A percentile compares a stretch with the other conserved stretches of the same genome.
Conservation (phyloP, 2,329 filamentous ascomycete genomes). For the Diaporthe destruens region DNA sequence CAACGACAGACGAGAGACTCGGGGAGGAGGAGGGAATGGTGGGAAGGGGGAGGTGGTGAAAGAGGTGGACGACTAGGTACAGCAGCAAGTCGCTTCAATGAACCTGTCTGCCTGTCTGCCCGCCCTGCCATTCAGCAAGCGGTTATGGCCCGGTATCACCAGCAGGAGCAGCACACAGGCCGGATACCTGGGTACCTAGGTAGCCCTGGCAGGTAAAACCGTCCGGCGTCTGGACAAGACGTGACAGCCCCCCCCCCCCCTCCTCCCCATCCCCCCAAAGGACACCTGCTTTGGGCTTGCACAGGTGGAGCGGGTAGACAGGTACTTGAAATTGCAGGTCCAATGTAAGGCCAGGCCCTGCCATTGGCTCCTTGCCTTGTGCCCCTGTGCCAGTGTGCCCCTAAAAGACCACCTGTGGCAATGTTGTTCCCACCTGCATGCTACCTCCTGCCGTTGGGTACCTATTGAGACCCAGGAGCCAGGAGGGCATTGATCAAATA, state of each 20-base stretch:
- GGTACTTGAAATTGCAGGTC: conserved; percentile 35
- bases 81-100: conserved; percentile 19
- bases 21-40: not conserved
- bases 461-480: conserved; percentile 18
- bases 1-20: conserved; percentile 32
- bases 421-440: conserved; percentile 29
- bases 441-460: conserved; percentile 25
- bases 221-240: conserved; percentile 30
- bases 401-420: conserved; percentile 25
- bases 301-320: conserved; percentile 20
- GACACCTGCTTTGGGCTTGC: conserved; percentile 25
- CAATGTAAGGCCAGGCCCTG: conserved; percentile 27
- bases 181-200: conserved; percentile 10
- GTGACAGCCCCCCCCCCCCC: conserved; percentile 7
- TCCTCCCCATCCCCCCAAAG: not conserved
- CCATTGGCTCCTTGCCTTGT: conserved; percentile 21
- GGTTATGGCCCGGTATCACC: conserved; percentile 1
- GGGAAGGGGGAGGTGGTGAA: conserved; percentile 32
- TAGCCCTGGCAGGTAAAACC: conserved; percentile 27
- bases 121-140: conserved; percentile 1
- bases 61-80: conserved; percentile 17
- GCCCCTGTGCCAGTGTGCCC: conserved; percentile 28
- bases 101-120: conserved; percentile 6
- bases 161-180: not conserved
- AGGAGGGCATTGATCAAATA: conserved; percentile 25